phyloP scores from a whole-genome alignment of 108 stramenopile species.

The Cylindrotheca fusiformis region DNA sequence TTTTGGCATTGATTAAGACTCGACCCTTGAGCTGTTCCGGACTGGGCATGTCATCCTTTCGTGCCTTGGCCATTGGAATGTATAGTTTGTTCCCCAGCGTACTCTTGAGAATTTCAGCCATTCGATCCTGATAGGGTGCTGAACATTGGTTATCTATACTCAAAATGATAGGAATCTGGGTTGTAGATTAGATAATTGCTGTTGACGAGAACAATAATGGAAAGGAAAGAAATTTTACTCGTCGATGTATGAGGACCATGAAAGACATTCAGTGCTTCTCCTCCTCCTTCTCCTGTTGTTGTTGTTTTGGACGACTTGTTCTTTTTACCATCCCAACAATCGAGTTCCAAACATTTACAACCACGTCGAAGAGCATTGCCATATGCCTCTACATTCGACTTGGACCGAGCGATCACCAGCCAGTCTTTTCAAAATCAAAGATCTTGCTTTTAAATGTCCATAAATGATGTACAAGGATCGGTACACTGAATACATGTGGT shows the following conservation, averaged over 20 bases:
- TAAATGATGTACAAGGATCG: no score
- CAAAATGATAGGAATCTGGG: slow-evolving; percentile 86
- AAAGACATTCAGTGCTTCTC: slow-evolving; percentile 66
- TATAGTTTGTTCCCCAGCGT: slow-evolving; percentile 70
- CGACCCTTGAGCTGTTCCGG: slow-evolving; percentile 72
- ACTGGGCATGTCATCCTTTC: slow-evolving; percentile 49
- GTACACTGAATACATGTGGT: no score
- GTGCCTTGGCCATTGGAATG: slow-evolving; percentile 36
- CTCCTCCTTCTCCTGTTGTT: no score
- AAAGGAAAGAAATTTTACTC: slow-evolving; percentile 73
- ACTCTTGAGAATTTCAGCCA: slow-evolving; percentile 63
- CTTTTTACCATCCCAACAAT: slow-evolving; percentile 98
- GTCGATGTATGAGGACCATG: slow-evolving; percentile 89
- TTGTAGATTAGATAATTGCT: slow-evolving; percentile 42
- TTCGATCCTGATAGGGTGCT: slow-evolving; percentile 67
- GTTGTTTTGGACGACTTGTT: no score
- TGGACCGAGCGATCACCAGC: no score
- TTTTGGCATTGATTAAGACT: slow-evolving; percentile 81
- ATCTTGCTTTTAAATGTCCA: no score
- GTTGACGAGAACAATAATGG: slow-evolving; percentile 62
- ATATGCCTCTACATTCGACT: slow-evolving; percentile 78
- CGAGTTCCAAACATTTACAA: slow-evolving; percentile 95
- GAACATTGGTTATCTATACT: slow-evolving; percentile 96
- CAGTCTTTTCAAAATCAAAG: no score
- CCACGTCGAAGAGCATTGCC: slow-evolving; percentile 72